A percentile compares a stretch with the other conserved stretches of the same genome.
phyloP scores from a whole-genome alignment of 768 basidiomycete genomes.

The Pisolithus marmoratus region DNA sequence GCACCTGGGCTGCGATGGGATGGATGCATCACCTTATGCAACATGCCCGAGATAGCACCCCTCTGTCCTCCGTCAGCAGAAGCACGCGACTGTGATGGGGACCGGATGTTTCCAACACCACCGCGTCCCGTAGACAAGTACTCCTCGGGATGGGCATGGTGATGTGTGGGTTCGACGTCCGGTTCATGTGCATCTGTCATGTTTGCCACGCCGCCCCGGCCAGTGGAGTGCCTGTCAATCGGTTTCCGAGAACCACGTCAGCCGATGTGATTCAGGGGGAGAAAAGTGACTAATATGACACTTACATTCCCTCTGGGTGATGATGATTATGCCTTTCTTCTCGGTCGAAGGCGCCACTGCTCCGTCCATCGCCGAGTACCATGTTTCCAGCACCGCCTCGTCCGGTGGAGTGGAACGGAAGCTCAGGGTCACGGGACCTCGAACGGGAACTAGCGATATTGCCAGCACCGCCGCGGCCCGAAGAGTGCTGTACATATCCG shows the following conservation, averaged over 20 bases:
- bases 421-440: slow-evolving; percentile 36
- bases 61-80: slow-evolving; percentile 15
- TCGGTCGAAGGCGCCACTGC: slow-evolving; percentile 26
- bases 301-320: slow-evolving; percentile 37
- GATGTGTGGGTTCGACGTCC: slow-evolving; percentile 28
- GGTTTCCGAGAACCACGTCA: slow-evolving; percentile 1
- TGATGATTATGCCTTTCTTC: slow-evolving; percentile 28
- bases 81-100: slow-evolving; percentile 31
- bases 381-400: slow-evolving; percentile 66
- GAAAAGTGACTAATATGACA: neutral
- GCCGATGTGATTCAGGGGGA: neutral
- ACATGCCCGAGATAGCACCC: slow-evolving; percentile 24
- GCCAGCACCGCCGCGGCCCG: slow-evolving; percentile 61
- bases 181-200: slow-evolving; percentile 37
- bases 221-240: slow-evolving; percentile 51
- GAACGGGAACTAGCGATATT: slow-evolving; percentile 54
- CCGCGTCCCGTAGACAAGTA: slow-evolving; percentile 51
- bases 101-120: slow-evolving; percentile 55
- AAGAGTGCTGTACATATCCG: slow-evolving; percentile 39
- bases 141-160: slow-evolving; percentile 15
- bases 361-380: slow-evolving; percentile 20
- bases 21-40: slow-evolving; percentile 25
- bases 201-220: slow-evolving; percentile 66
- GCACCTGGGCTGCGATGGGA: neutral
- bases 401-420: slow-evolving; percentile 43